Base-by-base conservation (phyloP, 192 early-diverging fungal species). In the Backusella australiensis region DNA sequence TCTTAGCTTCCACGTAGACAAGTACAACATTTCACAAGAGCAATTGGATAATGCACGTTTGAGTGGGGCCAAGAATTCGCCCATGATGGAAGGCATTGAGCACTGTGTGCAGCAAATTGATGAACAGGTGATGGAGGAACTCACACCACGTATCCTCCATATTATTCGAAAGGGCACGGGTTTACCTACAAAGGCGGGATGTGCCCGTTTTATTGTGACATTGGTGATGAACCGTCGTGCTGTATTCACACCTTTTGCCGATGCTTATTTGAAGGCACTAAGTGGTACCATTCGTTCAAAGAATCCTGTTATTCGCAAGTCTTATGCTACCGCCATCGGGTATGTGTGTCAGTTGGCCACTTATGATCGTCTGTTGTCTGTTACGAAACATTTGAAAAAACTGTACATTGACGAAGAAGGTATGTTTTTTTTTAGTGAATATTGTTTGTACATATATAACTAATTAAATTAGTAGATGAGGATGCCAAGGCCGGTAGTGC, bases 31-130 rank as follows among this genome's bases (percentile, higher is more conserved):
- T n/a, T 90, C 94, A 11, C 90, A 91, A 49, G 94, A 96, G 29
- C 92, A 96, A 71, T 84, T 97, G 12, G 97, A 98, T 67, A 92
- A 87, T 63, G 82, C 89, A 19, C 90, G 97, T 1, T 83, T 98
- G 49, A 85, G 80, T 36, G 96, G 95, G 1, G 89, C 94, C 6
- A 96, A 95, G 79, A 81, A 86, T 2, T 97, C 96, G n/a, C 97
- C 97, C 12, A 94, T 97, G 80, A 97, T 97, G 95, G 93, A 96
- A 76, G 95, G 93, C 3, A 84, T 96, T 38, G 95, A 97, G 77
- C 84, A 85, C 8, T 88, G 89, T 67, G 83, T 97, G 1, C 90
- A 93, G 35, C 89, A 96, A 52, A 83, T 97, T 67, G 94, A 93
- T 75, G 89, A 87, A 23, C 79, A 81, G 1, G 88, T 90, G 5